Percentiles rank a stretch among this genome's conserved stretches.
phyloP scores from a whole-genome alignment of 73 alveolate genomes.

The Paramecium tetraurelia region DNA sequence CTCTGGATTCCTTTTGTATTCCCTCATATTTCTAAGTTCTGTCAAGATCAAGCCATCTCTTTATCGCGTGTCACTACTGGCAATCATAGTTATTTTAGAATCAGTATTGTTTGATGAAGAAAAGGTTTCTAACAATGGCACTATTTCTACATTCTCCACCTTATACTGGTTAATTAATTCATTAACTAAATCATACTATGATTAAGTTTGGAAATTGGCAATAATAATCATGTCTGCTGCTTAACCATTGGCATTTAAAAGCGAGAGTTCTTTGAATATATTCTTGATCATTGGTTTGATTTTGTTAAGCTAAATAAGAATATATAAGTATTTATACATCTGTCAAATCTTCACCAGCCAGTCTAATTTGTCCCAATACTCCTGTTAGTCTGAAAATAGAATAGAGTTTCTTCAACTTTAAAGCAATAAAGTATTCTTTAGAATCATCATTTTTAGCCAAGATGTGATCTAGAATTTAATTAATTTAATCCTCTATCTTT shows the following conservation, averaged over 20 bases:
- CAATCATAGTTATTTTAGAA: slow-evolving; percentile 33
- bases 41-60: slow-evolving; percentile 31
- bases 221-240: slow-evolving; percentile 39
- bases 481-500: slow-evolving; percentile 24
- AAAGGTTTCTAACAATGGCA: slow-evolving; percentile 13
- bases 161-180: background rate
- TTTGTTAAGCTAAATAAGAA: background rate
- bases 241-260: slow-evolving; percentile 8
- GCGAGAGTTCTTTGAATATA: slow-evolving; percentile 11
- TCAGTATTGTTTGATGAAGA: slow-evolving; percentile 21
- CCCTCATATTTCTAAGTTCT: slow-evolving; percentile 32
- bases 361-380: slow-evolving; percentile 15
- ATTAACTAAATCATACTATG: background rate
- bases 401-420: background rate
- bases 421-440: background rate
- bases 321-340: background rate
- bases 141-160: background rate
- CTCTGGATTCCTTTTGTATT: slow-evolving; percentile 31
- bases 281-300: slow-evolving; percentile 20
- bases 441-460: background rate
- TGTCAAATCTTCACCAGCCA: slow-evolving; percentile 29
- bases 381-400: slow-evolving; percentile 22
- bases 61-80: slow-evolving; percentile 34
- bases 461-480: background rate
- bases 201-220: background rate